A percentile compares a stretch with the other conserved stretches of the same genome.
These are phyloP conservation scores for Colletotrichum liaoningense DNA, from an alignment of 2,329 filamentous ascomycete genomes.

Conservation along the genomic window DNA sequence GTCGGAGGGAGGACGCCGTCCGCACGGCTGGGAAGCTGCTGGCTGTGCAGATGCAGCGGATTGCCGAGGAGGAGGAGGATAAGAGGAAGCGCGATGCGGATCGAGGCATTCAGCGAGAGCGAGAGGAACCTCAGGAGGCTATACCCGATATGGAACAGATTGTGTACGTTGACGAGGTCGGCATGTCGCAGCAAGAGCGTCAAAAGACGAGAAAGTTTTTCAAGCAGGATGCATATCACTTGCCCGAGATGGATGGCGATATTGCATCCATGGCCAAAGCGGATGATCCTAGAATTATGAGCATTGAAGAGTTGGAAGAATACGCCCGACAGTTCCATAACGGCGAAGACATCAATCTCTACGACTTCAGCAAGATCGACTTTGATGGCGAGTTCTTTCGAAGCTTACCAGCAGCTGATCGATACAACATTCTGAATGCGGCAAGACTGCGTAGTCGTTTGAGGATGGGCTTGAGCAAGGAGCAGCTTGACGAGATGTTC, in stretches of 20 bases:
- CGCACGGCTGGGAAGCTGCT: constrained; percentile 91
- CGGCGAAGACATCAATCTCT: constrained; percentile 90
- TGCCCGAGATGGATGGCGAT: constrained; percentile 84
- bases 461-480: constrained; percentile 96
- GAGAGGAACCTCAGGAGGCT: constrained; percentile 70
- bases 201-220: constrained; percentile 81
- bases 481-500: constrained; percentile 96
- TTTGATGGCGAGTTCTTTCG: constrained; percentile 97
- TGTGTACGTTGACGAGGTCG: constrained; percentile 91
- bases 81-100: constrained; percentile 65
- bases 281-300: constrained; percentile 97
- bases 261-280: constrained; percentile 89
- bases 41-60: constrained; percentile 92
- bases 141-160: constrained; percentile 76
- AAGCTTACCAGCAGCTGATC: constrained; percentile 87
- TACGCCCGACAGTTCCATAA: constrained; percentile 93
- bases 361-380: constrained; percentile 99
- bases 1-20: constrained; percentile 90
- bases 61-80: constrained; percentile 85
- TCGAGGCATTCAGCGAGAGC: constrained; percentile 52
- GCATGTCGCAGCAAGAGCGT: constrained; percentile 83
- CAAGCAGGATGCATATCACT: constrained; percentile 94
- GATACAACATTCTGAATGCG: constrained; percentile 98
- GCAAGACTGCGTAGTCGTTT: constrained; percentile 88
- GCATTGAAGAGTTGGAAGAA: constrained; percentile 89